Base-by-base conservation (phyloP, 768 basidiomycete species). In the Hygrocybe punicea region DNA sequence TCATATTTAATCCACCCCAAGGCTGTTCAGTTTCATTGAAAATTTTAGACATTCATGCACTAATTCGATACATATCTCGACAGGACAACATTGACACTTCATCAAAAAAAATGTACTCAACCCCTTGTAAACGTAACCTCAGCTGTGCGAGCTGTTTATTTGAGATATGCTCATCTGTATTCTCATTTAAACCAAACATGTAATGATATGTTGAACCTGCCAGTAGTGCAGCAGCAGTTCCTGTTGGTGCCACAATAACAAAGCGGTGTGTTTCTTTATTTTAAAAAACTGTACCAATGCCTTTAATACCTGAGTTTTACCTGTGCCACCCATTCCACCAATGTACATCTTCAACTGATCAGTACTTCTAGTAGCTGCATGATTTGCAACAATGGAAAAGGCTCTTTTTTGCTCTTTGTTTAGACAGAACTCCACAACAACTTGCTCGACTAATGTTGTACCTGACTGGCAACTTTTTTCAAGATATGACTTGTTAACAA, bases 71-170 rank as follows among this genome's bases (percentile, higher is more conserved):
- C 35, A 76, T 37, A 35, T 71, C 68, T 13, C 49, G 17, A 49
- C 71, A 73, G 1, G 67, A 66, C 0, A 77, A 37, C 78, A 79
- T 79, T 0, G 75, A 78, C 0, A 78, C 65, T 53, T 29, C 29
- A 29, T 29, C 29, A 29, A 29, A 78, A 76, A 0, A 78, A 52
- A 63, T 74, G 73, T 4, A 73, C 17, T 57, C 16, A 4, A 65
- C 56, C 17, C 29, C 29, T 29, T 29, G 29, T 29, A 29, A 29
- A 29, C 58, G 37, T 44, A 19, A 49, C 58, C 16, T 59, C 0
- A 64, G 35, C 35, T 60, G 51, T 24, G 55, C 45, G 10, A 59
- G 19, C 25, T 55, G 45, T 37, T 29, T 19, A 24, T 53, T 44
- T 14, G 40, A 33, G 14, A 47, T 16, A 25, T 54, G 4, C 5